Conservation (phyloP, 345 rosid genomes). For the Raphanus raphanistrum region DNA sequence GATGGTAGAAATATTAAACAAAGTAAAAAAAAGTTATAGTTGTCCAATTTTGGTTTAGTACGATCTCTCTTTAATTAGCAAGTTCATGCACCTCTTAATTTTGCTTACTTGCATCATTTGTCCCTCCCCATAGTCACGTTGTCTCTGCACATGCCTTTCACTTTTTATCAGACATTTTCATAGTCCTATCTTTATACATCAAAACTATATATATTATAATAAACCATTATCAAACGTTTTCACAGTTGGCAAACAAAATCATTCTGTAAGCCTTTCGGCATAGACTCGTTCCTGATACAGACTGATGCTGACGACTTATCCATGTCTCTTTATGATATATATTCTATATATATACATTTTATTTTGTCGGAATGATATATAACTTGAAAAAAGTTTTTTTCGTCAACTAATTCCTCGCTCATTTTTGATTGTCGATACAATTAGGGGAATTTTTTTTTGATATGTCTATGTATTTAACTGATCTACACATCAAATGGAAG, state of each 20-base stretch:
- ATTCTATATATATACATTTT: background rate
- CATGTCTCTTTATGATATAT: slow-evolving; percentile 26
- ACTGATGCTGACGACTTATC: slow-evolving; percentile 28
- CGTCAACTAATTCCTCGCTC: slow-evolving; percentile 2
- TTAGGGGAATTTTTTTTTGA: background rate
- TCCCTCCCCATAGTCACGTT: slow-evolving; percentile 11
- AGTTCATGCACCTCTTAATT: slow-evolving; percentile 25
- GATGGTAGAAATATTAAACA: background rate
- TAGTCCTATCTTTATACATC: background rate
- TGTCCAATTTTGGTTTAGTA: slow-evolving; percentile 26
- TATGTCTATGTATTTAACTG: background rate
- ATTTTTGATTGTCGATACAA: background rate
- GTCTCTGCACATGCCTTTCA: slow-evolving; percentile 35
- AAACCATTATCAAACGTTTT: slow-evolving; percentile 13
- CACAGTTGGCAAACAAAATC: slow-evolving; percentile 36
- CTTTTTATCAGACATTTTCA: slow-evolving; percentile 9
- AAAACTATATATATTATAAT: background rate
- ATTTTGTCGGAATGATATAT: background rate
- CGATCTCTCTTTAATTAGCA: slow-evolving; percentile 18
- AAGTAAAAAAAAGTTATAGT: background rate
- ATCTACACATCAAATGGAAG: background rate
- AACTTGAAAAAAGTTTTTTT: background rate
- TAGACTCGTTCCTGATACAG: slow-evolving; percentile 28
- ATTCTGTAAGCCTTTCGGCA: slow-evolving; percentile 33
- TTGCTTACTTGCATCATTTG: slow-evolving; percentile 4